Evolutionary conservation across 345 rosid genomes (phyloP), one percentile per base, ranked within the genome.

Genomic region (Aquilaria malaccensis): DNA sequence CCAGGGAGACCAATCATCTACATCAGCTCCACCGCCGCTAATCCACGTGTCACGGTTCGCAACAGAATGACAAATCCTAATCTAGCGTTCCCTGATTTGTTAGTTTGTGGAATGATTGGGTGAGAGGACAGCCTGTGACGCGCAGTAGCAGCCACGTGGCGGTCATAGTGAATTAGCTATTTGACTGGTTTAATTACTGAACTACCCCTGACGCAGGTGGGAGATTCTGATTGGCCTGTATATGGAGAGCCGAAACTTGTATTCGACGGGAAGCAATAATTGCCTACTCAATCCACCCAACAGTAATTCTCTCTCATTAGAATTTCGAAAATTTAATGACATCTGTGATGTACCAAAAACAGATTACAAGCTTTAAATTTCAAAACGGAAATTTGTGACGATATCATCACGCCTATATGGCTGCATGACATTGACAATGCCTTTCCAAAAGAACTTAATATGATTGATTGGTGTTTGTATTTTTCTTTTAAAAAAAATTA

Each of bases 181-280:
- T 4, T 2, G 1, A 0, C 30, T 37, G 13, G 30, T 2, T 13
- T 7, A 67, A 55, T 73, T 62, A 68, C 76, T 15, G 56, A 47
- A 64, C 53, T 68, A 33, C 56, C 72, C 72, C 10, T 9, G 32
- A 15, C 14, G 4, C 14, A 69, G 9, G 46, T 65, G 67, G 68
- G 46, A 30, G 13, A 0, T 15, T 13, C 10, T 52, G 11, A 65
- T 69, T 65, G 61, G 68, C 7, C 5, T 11, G 45, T 2, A 1
- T 3, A 11, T 9, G 15, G 61, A 33, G 43, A 53, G 9, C 14
- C 31, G 22, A 1, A 50, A 37, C 74, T 58, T 65, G 71, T 29
- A 53, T 62, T 54, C 48, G 9, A 62, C 74, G 71, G 30, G 13
- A 70, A 66, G 74, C 70, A 74, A 69, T 65, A 45, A 64, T 69